Base-by-base conservation (phyloP, 208 protist genomes). In the Acanthamoeba quina region DNA sequence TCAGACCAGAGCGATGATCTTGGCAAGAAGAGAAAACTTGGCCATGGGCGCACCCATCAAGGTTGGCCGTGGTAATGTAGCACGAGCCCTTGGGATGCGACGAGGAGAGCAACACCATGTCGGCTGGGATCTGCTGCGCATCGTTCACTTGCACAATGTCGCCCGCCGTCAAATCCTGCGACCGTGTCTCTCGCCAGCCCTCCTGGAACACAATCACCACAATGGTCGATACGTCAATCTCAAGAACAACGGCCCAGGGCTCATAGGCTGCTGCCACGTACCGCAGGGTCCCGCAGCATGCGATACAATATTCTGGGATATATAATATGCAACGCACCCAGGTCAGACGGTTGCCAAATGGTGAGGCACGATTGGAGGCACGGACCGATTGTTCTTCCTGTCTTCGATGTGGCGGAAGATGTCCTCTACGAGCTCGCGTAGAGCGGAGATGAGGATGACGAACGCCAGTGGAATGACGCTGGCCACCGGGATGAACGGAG, bases 11-110 rank as follows among this genome's bases (percentile, higher is more conserved):
- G 24, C 41, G 21, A 90, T 72, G 24, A 72, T 11, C n/a, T 41
- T 29, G n/a, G 26, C 15, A 24, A 76, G 37, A 17, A 29, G 44
- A 80, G 29, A 52, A 31, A 74, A 90, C 31, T 31, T 49, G n/a
- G 24, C 4, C 6, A 41, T 41, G 37, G 31, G 72, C 41, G 41
- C 31, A 90, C 92, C 98, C 98, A 94, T 99, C 98, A 29, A 99
- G 94, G 96, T 99, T 99, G 96, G 98, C 97, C 26, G 98, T 99
- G 76, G 98, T 96, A 62, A 99, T 98, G 95, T 98, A 98, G 74
- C 85, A 93, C 47, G 96, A 96, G 13, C 83, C 41, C 15, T 90
- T 96, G 0, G 94, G 88, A 86, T 96, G 94, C 21, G 97, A 98
- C 3, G 97, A 96, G 3, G 96, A 96, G 31, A 99, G 47, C 24